Evolutionary conservation across 2,329 filamentous ascomycete genomes (phyloP).

Genomic region (Fusarium sp.): DNA sequence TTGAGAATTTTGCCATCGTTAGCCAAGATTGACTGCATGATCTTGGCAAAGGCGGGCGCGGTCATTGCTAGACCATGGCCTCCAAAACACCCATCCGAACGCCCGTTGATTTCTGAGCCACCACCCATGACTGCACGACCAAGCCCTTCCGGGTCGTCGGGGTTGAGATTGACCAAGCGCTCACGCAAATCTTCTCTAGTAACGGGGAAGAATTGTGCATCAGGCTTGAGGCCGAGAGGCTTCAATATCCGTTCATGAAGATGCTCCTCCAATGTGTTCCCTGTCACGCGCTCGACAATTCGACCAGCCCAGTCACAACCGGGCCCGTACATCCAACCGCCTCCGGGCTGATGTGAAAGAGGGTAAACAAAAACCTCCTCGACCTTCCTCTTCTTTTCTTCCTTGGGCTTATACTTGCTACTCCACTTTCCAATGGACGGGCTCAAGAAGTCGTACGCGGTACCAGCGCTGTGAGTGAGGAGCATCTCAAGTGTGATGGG

Average conservation of each 20-base stretch:
- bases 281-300: conserved; percentile 64
- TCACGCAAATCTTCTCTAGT: conserved; percentile 54
- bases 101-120: conserved; percentile 52
- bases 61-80: conserved; percentile 61
- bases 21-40: conserved; percentile 62
- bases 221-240: conserved; percentile 58
- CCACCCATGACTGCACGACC: conserved; percentile 56
- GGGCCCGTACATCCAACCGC: conserved; percentile 65
- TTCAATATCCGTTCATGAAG: conserved; percentile 62
- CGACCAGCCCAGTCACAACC: conserved; percentile 68
- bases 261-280: conserved; percentile 58
- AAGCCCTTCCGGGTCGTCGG: conserved; percentile 54
- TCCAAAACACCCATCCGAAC: conserved; percentile 58
- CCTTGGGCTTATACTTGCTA: conserved; percentile 47
- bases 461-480: conserved; percentile 66
- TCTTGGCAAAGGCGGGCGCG: conserved; percentile 58
- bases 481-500: conserved; percentile 67
- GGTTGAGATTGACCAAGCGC: conserved; percentile 57
- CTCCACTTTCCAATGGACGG: conserved; percentile 56
- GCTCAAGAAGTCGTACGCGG: conserved; percentile 60
- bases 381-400: conserved; percentile 51
- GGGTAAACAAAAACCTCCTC: conserved; percentile 61
- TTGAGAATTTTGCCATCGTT: conserved; percentile 65
- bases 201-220: conserved; percentile 58
- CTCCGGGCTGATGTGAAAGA: conserved; percentile 66